Conservation (phyloP, 2,329 filamentous ascomycete genomes). For the Biscogniauxia marginata region DNA sequence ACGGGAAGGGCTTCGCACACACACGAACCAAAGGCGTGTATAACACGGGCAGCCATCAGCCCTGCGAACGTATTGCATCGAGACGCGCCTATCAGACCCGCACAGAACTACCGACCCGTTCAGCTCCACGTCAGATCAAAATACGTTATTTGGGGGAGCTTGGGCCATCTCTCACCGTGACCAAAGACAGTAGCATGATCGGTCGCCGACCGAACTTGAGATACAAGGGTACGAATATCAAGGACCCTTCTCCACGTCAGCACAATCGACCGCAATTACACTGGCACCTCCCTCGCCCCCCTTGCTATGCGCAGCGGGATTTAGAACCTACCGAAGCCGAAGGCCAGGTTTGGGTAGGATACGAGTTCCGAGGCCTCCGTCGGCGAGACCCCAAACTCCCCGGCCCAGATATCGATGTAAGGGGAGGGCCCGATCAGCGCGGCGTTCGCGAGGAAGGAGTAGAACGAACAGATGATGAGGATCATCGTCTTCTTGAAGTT, state of each 20-base stretch:
- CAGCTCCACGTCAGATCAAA: too few relatives aligned
- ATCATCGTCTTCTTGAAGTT: conserved; percentile 58
- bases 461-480: conserved; percentile 52
- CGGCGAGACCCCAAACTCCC: conserved; percentile 51
- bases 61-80: conserved; percentile 36
- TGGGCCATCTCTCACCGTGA: conserved; percentile 31
- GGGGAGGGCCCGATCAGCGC: conserved; percentile 57
- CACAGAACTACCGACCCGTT: conserved; percentile 40
- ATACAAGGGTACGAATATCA: conserved; percentile 58
- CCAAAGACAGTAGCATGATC: conserved; percentile 42
- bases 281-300: background rate
- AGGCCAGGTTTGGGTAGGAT: conserved; percentile 60
- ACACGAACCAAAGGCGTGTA: conserved; percentile 42
- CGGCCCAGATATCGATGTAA: conserved; percentile 54
- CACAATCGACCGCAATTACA: background rate
- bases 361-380: conserved; percentile 54
- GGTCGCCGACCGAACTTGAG: conserved; percentile 46
- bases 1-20: conserved; percentile 46
- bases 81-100: conserved; percentile 40
- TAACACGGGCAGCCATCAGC: conserved; percentile 40
- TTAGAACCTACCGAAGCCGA: conserved; percentile 47
- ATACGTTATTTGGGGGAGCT: background rate
- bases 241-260: conserved; percentile 36
- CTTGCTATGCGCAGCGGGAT: background rate
- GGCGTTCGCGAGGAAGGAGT: conserved; percentile 59